Base-by-base conservation (phyloP, 306 rosid genomes). In the Cajanus cajan region DNA sequence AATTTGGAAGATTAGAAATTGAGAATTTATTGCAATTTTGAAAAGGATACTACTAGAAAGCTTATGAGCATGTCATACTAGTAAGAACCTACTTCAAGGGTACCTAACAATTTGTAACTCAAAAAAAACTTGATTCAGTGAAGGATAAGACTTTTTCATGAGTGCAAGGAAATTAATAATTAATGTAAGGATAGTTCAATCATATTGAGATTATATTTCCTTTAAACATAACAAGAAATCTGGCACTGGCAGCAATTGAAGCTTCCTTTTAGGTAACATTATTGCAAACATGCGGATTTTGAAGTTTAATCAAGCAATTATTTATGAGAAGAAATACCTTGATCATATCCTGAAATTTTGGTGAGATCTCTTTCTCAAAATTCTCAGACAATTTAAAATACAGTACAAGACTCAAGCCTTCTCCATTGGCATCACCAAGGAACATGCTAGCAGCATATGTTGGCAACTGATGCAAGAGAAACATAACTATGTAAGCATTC, bases 371-470 rank as follows among this genome's bases (percentile, higher is more conserved):
- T 40, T 67, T 59, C 52, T 90, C 97, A 18, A 87, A 92, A 74
- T 84, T 82, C 55, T 94, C 93, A 2, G 89, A 86, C 47, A 92
- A 74, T 82, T 80, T 92, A 63, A 94, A 94, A 80, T 92, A 92
- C 51, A 94, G 80, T 2, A 94, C 97, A 79, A 94, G 97, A 82
- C 94, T 92, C 94, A 94, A 84, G 81, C 98, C 95, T 86, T 94
- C 97, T 4, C 98, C 98, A 44, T 90, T 73, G 34, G 82, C 85
- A 15, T 92, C 96, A 52, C 98, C 95, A 7, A 79, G 76, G 86
- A 92, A 94, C 87, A 94, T 76, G 5, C 91, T 64, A 64, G 95
- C 91, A 58, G 97, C 90, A 86, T 94, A 94, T 44, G 92, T 86
- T 19, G 98, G 98, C 73, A 94, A 78, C 98, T 94, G 85, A 24